These are phyloP conservation scores for Monosporascus sp. DNA, from an alignment of 2,329 filamentous ascomycete species.

Conservation along the genomic window DNA sequence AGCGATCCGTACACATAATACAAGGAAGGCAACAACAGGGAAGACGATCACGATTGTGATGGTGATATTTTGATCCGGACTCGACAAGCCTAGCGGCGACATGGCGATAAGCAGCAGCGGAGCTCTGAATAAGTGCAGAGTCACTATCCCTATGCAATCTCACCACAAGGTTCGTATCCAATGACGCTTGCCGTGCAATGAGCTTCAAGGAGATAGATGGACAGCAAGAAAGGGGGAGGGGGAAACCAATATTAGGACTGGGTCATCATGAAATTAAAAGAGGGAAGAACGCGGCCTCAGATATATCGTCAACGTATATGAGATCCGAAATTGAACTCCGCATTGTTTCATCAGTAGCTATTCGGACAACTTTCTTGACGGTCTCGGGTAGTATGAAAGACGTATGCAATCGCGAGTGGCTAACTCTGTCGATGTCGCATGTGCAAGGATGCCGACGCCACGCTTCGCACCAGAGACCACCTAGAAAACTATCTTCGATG, in stretches of 20 bases:
- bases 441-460: not conserved
- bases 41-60: constrained; percentile 9
- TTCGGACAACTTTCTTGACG: not conserved
- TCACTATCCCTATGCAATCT: not conserved
- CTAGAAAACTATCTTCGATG: not conserved
- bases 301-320: not conserved
- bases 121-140: not conserved
- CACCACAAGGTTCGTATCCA: too few species aligned
- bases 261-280: not conserved
- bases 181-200: too few species aligned
- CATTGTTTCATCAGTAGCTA: not conserved
- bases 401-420: not conserved
- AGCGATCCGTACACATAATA: constrained; percentile 13
- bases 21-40: constrained; percentile 13
- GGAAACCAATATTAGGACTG: not conserved
- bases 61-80: not conserved
- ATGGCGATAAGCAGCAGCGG: not conserved
- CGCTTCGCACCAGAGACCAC: not conserved
- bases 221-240: not conserved
- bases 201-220: too few species aligned
- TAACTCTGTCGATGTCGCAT: not conserved
- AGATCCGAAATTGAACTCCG: not conserved
- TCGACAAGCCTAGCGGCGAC: not conserved
- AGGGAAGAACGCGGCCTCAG: not conserved
- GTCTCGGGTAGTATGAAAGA: not conserved